These are phyloP conservation scores for Setomelanomma holmii DNA, from an alignment of 2,329 filamentous ascomycete species.

Conservation along the genomic window DNA sequence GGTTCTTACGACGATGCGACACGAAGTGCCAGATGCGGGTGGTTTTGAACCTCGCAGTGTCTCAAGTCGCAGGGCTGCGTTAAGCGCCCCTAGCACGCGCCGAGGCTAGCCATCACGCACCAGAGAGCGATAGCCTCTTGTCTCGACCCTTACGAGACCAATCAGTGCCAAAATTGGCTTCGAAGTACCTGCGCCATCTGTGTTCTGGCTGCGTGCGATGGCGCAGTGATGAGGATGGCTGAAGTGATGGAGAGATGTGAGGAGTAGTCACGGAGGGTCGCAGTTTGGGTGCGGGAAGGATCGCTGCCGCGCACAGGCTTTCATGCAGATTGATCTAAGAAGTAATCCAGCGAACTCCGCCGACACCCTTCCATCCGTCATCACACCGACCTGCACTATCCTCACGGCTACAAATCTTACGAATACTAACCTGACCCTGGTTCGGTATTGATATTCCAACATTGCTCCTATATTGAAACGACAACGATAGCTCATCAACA, in stretches of 20 bases:
- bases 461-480: not conserved
- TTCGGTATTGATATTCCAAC: not conserved
- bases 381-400: not conserved
- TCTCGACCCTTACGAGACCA: constrained; percentile 13
- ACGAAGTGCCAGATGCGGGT: constrained; percentile 32
- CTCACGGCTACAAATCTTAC: not conserved
- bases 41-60: constrained; percentile 35
- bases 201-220: constrained; percentile 3
- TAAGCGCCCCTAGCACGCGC: constrained; percentile 31
- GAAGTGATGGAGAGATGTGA: not conserved
- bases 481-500: not conserved
- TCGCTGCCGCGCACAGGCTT: constrained; percentile 19
- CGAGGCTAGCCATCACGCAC: not conserved
- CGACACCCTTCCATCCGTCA: not conserved
- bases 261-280: constrained; percentile 8
- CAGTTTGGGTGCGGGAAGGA: constrained; percentile 12
- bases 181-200: constrained; percentile 3
- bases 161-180: constrained; percentile 3
- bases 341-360: constrained; percentile 8
- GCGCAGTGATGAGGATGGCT: constrained; percentile 11
- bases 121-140: constrained; percentile 1
- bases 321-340: too few relatives aligned
- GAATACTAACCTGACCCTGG: not conserved
- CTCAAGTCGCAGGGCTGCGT: constrained; percentile 29
- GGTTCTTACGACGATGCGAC: constrained; percentile 40